These are phyloP conservation scores for Penstemon eatonii DNA, from an alignment of 257 asterid genomes.

Conservation along the genomic window DNA sequence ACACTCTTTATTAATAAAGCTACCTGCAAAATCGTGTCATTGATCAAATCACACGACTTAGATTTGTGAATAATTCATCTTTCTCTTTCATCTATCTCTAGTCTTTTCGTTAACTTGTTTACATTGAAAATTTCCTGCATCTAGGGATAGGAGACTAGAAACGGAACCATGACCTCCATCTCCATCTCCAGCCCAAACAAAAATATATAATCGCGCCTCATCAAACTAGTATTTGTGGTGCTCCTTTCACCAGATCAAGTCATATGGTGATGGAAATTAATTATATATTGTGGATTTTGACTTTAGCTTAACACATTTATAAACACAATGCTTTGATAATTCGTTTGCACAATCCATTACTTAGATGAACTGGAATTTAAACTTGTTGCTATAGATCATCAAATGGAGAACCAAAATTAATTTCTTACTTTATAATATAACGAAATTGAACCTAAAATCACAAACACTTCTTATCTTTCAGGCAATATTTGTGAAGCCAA, in stretches of 20 bases:
- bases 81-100: conserved; percentile 58
- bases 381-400: not conserved
- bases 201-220: conserved; percentile 64
- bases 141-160: conserved; percentile 58
- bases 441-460: conserved; percentile 5
- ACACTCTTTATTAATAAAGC: too few relatives aligned
- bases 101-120: conserved; percentile 49
- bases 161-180: conserved; percentile 93
- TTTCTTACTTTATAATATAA: not conserved
- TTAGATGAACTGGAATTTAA: conserved; percentile 28
- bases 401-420: conserved; percentile 1
- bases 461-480: not conserved
- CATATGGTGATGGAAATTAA: conserved; percentile 45
- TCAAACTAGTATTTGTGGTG: conserved; percentile 77
- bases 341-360: conserved; percentile 27
- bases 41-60: conserved; percentile 16
- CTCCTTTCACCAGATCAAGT: conserved; percentile 47
- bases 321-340: conserved; percentile 28
- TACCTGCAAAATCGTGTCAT: conserved; percentile 51
- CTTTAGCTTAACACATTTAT: conserved; percentile 46
- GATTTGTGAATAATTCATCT: conserved; percentile 32
- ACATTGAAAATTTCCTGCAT: conserved; percentile 51
- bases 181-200: conserved; percentile 92
- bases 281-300: conserved; percentile 41
- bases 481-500: not conserved